These are phyloP conservation scores for Zymoseptoria brevis DNA, from an alignment of 2,329 filamentous ascomycete species.

Conservation along the genomic window DNA sequence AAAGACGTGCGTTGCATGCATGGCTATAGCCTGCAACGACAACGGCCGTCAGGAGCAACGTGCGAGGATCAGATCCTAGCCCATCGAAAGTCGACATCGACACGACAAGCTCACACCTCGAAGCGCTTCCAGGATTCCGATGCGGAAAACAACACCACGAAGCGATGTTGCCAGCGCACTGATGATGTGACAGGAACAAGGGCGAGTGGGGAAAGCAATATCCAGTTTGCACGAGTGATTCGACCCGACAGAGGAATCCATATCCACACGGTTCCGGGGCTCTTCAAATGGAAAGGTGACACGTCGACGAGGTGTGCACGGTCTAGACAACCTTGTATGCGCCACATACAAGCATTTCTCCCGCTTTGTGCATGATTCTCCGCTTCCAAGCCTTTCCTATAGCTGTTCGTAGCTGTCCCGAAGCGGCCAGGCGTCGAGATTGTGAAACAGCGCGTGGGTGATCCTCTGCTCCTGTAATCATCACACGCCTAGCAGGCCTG, in stretches of 20 bases:
- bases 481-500: neutral
- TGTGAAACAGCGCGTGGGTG: neutral
- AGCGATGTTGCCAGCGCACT: neutral
- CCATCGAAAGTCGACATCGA: neutral
- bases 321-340: conserved; percentile 24
- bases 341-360: conserved; percentile 13
- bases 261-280: neutral
- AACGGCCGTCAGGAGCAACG: conserved; percentile 2
- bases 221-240: neutral
- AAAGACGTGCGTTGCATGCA: conserved; percentile 2
- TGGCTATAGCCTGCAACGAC: conserved; percentile 6
- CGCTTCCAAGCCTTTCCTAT: conserved; percentile 9
- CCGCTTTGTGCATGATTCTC: conserved; percentile 5
- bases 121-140: neutral
- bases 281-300: conserved; percentile 14
- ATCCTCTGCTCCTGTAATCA: neutral
- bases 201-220: conserved; percentile 10
- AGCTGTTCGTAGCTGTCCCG: conserved; percentile 7
- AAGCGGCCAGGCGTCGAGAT: neutral
- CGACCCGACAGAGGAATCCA: neutral
- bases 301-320: conserved; percentile 22
- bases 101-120: conserved; percentile 1
- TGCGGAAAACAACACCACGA: neutral
- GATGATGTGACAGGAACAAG: neutral
- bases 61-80: neutral